Evolutionary conservation across 441 rosid species (phyloP), one percentile per base, ranked within the genome.

Genomic region (Populus trichocarpa): DNA sequence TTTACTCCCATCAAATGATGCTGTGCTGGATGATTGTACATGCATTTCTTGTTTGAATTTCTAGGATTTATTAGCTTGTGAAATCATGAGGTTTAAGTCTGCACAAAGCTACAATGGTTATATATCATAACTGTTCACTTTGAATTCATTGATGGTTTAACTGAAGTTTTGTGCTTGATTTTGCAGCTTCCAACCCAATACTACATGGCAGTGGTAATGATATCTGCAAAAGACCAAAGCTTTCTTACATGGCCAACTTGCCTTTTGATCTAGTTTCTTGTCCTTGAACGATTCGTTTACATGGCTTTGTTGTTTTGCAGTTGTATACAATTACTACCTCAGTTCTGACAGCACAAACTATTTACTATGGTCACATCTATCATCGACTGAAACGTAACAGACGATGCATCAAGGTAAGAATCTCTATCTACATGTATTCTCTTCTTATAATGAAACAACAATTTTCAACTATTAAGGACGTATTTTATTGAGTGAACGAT

Each of bases 181-280:
- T 85, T 87, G 90, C 97, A 93, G 98, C 98, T 93, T 81, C 97
- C 95, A 30, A 90, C 98, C 32, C 95, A 92, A 61, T 92, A 86
- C 84, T 90, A 90, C 83, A 91, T 84, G 91, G 98, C 97, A 80
- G n/a, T 89, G 86, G 95, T 93, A 87, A 85, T 69, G 64, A 10
- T 50, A 28, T 25, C 28, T 75, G 67, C 69, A 8, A 14, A 67
- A 46, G 23, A 46, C 16, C 65, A 78, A 33, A 66, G 5, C 30
- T 3, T 71, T 32, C 2, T 46, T 2, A 9, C 16, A 16, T 42
- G 3, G 30, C 30, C 30, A 28, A 28, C 2, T 36, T 80, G 23
- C 40, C n/a, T 69, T 13, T 13, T 59, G 64, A 32, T 67, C 69
- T 66, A 75, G 42, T 75, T 67, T 69, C 71, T 36, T 46, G 50